phyloP scores from a whole-genome alignment of 768 basidiomycete species.

The Tulasnella sp. region DNA sequence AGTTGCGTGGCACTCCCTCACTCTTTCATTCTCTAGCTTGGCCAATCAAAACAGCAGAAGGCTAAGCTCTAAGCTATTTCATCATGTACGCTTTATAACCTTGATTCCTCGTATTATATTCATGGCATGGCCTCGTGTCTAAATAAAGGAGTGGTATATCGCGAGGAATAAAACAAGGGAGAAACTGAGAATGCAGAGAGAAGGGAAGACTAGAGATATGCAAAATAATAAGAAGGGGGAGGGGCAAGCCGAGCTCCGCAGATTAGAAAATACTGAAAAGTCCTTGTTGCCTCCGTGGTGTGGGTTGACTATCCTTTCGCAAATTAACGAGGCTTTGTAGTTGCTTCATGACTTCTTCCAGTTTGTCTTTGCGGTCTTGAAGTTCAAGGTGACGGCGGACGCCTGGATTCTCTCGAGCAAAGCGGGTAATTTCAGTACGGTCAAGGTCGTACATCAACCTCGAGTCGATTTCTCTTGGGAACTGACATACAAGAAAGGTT shows the following conservation, averaged over 20 bases:
- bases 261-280: constrained; percentile 58
- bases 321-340: constrained; percentile 85
- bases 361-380: constrained; percentile 93
- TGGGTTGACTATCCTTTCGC: constrained; percentile 67
- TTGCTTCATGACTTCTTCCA: constrained; percentile 96
- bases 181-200: constrained; percentile 13
- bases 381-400: constrained; percentile 81
- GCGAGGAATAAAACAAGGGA: background rate
- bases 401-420: constrained; percentile 92
- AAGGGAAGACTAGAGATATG: background rate
- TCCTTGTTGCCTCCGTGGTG: constrained; percentile 61
- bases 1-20: background rate
- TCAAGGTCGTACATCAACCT: constrained; percentile 89
- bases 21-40: background rate
- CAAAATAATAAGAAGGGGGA: background rate
- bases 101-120: background rate
- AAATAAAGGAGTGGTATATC: background rate
- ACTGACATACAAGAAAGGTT: constrained; percentile 35
- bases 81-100: background rate
- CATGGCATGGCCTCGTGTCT: background rate
- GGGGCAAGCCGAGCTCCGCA: background rate
- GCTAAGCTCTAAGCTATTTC: constrained; percentile 31
- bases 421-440: constrained; percentile 75
- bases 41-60: constrained; percentile 24
- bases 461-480: constrained; percentile 95